Base-by-base conservation (phyloP, 108 stramenopile genomes). In the Epipyxis sp. region DNA sequence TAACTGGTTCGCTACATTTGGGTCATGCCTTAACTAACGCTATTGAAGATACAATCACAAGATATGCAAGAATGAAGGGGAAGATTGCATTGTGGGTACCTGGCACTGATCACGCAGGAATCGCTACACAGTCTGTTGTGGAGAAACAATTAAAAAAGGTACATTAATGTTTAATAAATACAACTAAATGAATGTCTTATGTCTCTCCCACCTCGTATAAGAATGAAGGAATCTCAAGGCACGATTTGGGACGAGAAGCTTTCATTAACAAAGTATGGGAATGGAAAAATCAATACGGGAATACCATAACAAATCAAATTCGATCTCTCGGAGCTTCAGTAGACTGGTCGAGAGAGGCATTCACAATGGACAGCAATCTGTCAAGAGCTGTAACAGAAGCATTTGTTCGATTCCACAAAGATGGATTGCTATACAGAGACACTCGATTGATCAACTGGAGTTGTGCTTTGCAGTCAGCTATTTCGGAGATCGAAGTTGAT, bases 91-190 rank as follows among this genome's bases (percentile, higher is more conserved):
- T 99, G 29, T 99, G 96, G 89, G 93, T 99, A 57, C 98, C 98
- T 43, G 94, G 98, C 78, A 97, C 94, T 32, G 98, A 99, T 80
- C 98, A 99, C 80, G 98, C 98, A 25, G 98, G 98, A 43, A 99
- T 99, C 80, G 98, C 98, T 76, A 99, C 98, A 43, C 98, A 99
- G 85, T 91, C 92, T 37, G 95, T 99, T 3, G 98, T 99, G 0
- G 98, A 99, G 87, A 96, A 96, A 85, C 92, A 91, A 91, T 90
- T 99, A n/a, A n/a, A n/a, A n/a, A n/a, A n/a, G n/a, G n/a, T n/a
- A n/a, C n/a, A n/a, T n/a, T n/a, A n/a, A n/a, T n/a, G n/a, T n/a
- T n/a, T n/a, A n/a, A n/a, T n/a, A n/a, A n/a, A n/a, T n/a, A n/a
- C n/a, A n/a, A n/a, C n/a, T n/a, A n/a, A n/a, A n/a, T n/a, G n/a